Percentiles rank a stretch among this genome's conserved stretches.
phyloP scores from a whole-genome alignment of 2,329 filamentous ascomycete species.

The Aureobasidium sp. region DNA sequence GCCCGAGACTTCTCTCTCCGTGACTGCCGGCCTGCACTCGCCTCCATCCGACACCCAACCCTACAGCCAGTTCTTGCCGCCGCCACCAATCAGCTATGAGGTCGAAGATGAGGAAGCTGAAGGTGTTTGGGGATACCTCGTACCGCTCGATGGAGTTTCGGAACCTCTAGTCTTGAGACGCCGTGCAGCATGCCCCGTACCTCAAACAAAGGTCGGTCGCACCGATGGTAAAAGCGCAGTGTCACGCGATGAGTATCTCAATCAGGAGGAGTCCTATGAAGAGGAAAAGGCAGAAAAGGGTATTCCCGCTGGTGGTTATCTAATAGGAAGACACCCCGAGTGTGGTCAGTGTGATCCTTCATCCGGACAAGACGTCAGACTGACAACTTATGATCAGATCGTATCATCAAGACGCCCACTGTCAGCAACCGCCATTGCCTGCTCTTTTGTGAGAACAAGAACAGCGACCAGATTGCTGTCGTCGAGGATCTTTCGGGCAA shows the following conservation, averaged over 20 bases:
- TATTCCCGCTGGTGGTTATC: slow-evolving; percentile 68
- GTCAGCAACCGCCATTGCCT: slow-evolving; percentile 82
- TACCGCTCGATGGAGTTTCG: slow-evolving; percentile 58
- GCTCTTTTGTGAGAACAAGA: slow-evolving; percentile 54
- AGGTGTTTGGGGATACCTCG: slow-evolving; percentile 92
- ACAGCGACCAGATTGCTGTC: slow-evolving; percentile 56
- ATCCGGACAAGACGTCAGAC: neutral
- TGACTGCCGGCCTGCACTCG: slow-evolving; percentile 41
- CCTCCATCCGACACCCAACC: slow-evolving; percentile 71
- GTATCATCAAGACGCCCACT: slow-evolving; percentile 62
- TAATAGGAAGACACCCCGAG: slow-evolving; percentile 88
- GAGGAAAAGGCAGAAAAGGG: slow-evolving; percentile 40
- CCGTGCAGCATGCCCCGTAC: slow-evolving; percentile 59
- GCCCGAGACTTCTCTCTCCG: slow-evolving; percentile 27
- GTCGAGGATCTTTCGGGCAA: slow-evolving; percentile 93
- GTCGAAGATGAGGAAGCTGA: slow-evolving; percentile 76
- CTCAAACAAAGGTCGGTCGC: slow-evolving; percentile 31
- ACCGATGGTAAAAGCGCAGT: slow-evolving; percentile 37
- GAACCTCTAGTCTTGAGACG: slow-evolving; percentile 63
- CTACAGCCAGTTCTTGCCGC: slow-evolving; percentile 72
- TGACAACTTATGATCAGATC: slow-evolving; percentile 43
- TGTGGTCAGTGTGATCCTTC: slow-evolving; percentile 57
- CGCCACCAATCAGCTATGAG: slow-evolving; percentile 64
- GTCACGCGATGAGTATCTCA: slow-evolving; percentile 44
- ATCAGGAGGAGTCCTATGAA: slow-evolving; percentile 56